phyloP scores from a whole-genome alignment of 2,329 filamentous ascomycete genomes.

The Metarhizium humberi region DNA sequence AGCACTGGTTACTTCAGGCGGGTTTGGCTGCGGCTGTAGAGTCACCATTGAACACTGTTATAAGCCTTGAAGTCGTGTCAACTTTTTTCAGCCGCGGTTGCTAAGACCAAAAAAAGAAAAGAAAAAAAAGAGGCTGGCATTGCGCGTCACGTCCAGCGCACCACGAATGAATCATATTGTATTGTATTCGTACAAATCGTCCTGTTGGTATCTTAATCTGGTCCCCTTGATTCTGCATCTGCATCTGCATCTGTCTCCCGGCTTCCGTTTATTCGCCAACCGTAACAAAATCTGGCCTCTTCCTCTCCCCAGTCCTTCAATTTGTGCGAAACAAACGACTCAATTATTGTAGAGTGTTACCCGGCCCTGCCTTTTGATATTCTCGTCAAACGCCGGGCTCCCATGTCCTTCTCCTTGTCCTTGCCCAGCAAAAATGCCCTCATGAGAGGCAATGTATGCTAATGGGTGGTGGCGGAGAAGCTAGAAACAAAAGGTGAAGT shows the following conservation, averaged over 20 bases:
- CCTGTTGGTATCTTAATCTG: slow-evolving; percentile 8
- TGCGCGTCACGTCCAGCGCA: background rate
- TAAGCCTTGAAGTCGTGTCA: no score
- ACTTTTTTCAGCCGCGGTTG: no score
- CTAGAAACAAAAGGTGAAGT: background rate
- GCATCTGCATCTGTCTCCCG: slow-evolving; percentile 5
- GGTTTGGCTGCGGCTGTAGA: no score
- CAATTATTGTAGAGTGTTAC: background rate
- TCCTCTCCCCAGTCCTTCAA: background rate
- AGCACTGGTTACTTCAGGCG: no score
- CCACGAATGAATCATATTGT: background rate
- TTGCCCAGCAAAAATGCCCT: background rate
- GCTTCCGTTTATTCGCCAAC: background rate
- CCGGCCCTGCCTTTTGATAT: slow-evolving; percentile 5
- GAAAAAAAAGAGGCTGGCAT: no score
- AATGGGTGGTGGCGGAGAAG: background rate
- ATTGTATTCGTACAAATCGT: slow-evolving; percentile 13
- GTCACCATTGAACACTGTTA: no score
- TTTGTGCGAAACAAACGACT: background rate
- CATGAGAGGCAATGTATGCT: background rate
- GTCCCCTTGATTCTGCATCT: slow-evolving; percentile 8
- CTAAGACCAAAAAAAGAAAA: no score
- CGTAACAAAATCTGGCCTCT: background rate
- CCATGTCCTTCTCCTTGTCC: background rate
- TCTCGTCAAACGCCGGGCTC: slow-evolving; percentile 6